Evolutionary conservation across 1,284 basidiomycete genomes (phyloP).

Genomic region (Ustilago bromivora): DNA sequence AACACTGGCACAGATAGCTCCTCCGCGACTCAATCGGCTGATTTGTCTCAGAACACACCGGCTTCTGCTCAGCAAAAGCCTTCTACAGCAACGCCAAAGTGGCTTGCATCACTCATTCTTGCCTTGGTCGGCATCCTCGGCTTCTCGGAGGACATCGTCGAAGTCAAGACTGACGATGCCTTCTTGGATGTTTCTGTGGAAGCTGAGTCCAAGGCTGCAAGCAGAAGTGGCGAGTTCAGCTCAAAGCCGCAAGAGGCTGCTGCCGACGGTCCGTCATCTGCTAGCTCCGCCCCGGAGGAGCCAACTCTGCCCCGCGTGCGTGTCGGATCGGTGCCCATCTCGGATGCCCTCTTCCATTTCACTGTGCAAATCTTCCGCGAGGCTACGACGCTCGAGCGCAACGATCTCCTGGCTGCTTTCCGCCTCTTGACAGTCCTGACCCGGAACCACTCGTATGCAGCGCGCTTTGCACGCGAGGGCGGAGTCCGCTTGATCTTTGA

Average conservation of each 20-base stretch:
- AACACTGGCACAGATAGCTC: constrained; percentile 1
- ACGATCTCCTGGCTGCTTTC: constrained; percentile 60
- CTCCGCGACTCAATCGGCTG: not conserved
- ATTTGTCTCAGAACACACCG: not conserved
- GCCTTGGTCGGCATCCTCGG: constrained; percentile 74
- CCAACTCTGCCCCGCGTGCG: constrained; percentile 22
- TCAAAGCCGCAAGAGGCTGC: not conserved
- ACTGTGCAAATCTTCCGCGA: constrained; percentile 68
- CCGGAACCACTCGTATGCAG: constrained; percentile 47
- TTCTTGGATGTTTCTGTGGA: constrained; percentile 23
- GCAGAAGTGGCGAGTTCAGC: not conserved
- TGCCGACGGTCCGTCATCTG: not conserved
- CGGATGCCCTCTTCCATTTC: constrained; percentile 46
- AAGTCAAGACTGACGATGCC: constrained; percentile 71
- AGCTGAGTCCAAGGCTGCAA: not conserved
- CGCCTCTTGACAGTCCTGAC: constrained; percentile 62
- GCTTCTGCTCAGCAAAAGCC: not conserved
- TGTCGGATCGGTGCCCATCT: constrained; percentile 58
- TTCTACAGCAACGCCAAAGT: constrained; percentile 29
- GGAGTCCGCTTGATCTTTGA: constrained; percentile 58
- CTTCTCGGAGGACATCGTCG: constrained; percentile 78
- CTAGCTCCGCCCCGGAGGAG: constrained; percentile 3
- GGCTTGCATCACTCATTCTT: constrained; percentile 49
- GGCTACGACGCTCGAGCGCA: constrained; percentile 39
- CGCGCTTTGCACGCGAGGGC: constrained; percentile 44